A percentile compares a stretch with the other conserved stretches of the same genome.
Conservation (phyloP, 345 rosid genomes). For the Hypericum perforatum region DNA sequence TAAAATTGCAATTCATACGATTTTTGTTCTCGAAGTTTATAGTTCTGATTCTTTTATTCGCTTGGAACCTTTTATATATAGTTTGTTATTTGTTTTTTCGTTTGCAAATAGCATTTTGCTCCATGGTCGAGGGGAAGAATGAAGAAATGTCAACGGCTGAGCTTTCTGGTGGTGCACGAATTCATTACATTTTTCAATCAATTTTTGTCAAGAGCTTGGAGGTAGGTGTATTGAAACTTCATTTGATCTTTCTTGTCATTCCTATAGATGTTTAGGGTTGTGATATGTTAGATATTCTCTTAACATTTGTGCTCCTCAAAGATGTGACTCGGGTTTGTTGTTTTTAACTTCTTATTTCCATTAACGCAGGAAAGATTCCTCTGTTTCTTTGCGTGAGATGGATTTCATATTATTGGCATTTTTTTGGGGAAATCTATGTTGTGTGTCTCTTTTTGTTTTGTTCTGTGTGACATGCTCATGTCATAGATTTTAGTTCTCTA, state of each 20-base stretch:
- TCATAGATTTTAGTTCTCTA: no score
- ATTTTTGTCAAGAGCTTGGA: conserved; percentile 85
- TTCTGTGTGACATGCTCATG: no score
- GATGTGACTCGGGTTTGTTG: no score
- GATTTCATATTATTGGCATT: no score
- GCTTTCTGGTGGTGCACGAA: conserved; percentile 91
- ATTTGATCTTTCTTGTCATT: background rate
- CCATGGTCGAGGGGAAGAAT: conserved; percentile 85
- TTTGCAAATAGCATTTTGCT: conserved; percentile 61
- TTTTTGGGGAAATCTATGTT: no score
- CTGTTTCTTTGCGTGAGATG: no score
- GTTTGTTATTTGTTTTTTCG: conserved; percentile 6
- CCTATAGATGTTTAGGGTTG: background rate
- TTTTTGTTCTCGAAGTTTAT: background rate
- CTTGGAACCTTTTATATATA: background rate
- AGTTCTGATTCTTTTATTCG: conserved; percentile 1
- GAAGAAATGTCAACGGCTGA: conserved; percentile 89
- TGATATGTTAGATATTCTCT: no score
- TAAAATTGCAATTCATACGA: conserved; percentile 11
- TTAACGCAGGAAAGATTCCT: no score
- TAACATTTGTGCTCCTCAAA: no score
- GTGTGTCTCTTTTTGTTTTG: no score
- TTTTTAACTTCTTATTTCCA: no score
- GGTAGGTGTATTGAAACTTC: conserved; percentile 27
- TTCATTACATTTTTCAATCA: conserved; percentile 81